Evolutionary conservation across 2,329 filamentous ascomycete species (phyloP), one percentile per base, ranked within the genome.

Genomic region (Fusarium sp.): DNA sequence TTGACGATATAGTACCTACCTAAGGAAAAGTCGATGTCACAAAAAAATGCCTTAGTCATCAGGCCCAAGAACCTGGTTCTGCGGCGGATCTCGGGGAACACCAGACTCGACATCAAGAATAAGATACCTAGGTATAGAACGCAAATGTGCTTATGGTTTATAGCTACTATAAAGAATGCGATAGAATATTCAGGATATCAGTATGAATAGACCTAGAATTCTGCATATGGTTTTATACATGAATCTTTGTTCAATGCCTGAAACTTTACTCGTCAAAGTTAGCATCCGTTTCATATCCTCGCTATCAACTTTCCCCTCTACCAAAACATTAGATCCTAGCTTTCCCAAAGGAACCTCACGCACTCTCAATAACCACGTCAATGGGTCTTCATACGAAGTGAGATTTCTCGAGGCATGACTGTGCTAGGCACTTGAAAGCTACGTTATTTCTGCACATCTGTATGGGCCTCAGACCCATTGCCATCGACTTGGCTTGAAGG

Each of bases 11-110:
- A 27, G 34, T 46, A 46, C 24, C 46, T 61, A 61, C 24, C 46
- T 61, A 61, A 61, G 52, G 59, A 68, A 67, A 70, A 67, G 61
- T 67, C 64, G 67, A 63, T 57, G 60, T 72, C 65, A 57, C 34
- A 53, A 12, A 57, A 65, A 66, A 25, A 45, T 29, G 29, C 20
- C 64, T 70, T 71, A 71, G 67, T 70, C 67, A 71, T 65, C 54
- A 24, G 45, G 18, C 29, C 69, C 65, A 57, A 51, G 37, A 40
- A 14, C 48, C 14, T 58, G 68, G 67, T 62, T 68, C 61, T 65
- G 44, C 56, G 42, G 49, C 52, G 52, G 41, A 58, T 55, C 48
- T 54, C 34, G 18, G 54, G 29, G 29, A 9, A 30, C 42, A 51
- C 14, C 24, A 49, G 16, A 29, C 27, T 24, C 10, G 16, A 12